These are phyloP conservation scores for Chalciporus piperatus DNA, from an alignment of 768 basidiomycete species.

Conservation along the genomic window DNA sequence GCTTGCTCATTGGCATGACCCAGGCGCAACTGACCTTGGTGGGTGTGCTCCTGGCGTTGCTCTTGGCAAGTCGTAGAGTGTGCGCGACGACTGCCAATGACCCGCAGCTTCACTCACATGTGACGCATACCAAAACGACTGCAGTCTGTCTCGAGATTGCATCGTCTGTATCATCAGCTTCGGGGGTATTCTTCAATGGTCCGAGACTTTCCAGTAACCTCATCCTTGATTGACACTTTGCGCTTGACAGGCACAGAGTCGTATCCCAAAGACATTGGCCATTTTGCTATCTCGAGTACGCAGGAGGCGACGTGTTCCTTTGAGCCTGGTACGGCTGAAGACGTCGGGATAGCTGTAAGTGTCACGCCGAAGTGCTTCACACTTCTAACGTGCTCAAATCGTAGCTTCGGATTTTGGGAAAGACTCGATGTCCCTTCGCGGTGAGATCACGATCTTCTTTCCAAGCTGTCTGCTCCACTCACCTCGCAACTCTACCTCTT, in stretches of 20 bases:
- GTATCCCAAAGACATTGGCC: slow-evolving; percentile 43
- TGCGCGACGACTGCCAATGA: not conserved
- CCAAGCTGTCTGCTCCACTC: not conserved
- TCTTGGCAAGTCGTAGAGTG: slow-evolving; percentile 2
- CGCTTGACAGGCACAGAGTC: slow-evolving; percentile 15
- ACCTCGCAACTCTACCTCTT: not conserved
- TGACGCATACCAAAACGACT: slow-evolving; percentile 1
- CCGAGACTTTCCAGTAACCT: not conserved
- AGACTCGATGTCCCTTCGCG: slow-evolving; percentile 50
- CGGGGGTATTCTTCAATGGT: slow-evolving; percentile 26
- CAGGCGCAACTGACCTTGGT: slow-evolving; percentile 7
- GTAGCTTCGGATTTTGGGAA: slow-evolving; percentile 48
- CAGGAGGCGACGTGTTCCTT: slow-evolving; percentile 51
- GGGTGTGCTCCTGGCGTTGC: slow-evolving; percentile 6
- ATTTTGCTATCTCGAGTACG: slow-evolving; percentile 50
- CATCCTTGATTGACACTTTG: slow-evolving; percentile 7
- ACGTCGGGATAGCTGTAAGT: slow-evolving; percentile 49
- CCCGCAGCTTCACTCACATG: not conserved
- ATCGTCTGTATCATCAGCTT: slow-evolving; percentile 16
- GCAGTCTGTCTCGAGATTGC: slow-evolving; percentile 21
- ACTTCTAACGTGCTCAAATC: not conserved
- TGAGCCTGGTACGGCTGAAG: slow-evolving; percentile 54
- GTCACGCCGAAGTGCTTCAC: not conserved
- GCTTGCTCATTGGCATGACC: not conserved
- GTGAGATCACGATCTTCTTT: slow-evolving; percentile 31